phyloP scores from a whole-genome alignment of 2,329 filamentous ascomycete species.

The Aspergillus novofumigatus region DNA sequence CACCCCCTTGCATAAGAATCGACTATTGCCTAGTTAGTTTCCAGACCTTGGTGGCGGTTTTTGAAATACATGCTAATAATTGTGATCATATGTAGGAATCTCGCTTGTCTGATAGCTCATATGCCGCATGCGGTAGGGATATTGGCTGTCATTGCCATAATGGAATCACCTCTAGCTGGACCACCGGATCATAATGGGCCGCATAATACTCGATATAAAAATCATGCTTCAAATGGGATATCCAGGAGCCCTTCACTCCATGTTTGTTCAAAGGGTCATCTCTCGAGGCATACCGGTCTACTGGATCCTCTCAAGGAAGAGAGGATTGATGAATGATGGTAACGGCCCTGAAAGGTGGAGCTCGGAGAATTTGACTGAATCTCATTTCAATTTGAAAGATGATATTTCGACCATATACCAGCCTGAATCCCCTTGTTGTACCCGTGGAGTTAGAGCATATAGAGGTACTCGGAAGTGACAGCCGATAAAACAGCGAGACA shows the following conservation, averaged over 20 bases:
- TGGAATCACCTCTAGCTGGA: neutral
- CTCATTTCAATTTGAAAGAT: neutral
- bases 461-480: too few species aligned
- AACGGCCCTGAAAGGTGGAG: neutral
- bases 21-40: neutral
- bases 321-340: neutral
- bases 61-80: neutral
- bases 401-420: neutral
- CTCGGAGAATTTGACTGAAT: neutral
- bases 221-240: neutral
- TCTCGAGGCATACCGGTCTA: neutral
- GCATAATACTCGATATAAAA: too few species aligned
- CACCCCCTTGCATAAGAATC: slow-evolving; percentile 9
- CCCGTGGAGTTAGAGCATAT: neutral
- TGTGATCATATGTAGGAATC: neutral
- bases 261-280: neutral
- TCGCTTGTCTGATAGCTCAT: neutral
- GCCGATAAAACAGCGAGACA: too few species aligned
- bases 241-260: neutral
- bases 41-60: neutral
- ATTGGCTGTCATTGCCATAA: neutral
- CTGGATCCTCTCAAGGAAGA: neutral
- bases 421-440: neutral
- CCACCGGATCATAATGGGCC: neutral
- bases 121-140: too few species aligned